Evolutionary conservation across 2,329 filamentous ascomycete genomes (phyloP).

Genomic region (Sclerotinia spermophila): DNA sequence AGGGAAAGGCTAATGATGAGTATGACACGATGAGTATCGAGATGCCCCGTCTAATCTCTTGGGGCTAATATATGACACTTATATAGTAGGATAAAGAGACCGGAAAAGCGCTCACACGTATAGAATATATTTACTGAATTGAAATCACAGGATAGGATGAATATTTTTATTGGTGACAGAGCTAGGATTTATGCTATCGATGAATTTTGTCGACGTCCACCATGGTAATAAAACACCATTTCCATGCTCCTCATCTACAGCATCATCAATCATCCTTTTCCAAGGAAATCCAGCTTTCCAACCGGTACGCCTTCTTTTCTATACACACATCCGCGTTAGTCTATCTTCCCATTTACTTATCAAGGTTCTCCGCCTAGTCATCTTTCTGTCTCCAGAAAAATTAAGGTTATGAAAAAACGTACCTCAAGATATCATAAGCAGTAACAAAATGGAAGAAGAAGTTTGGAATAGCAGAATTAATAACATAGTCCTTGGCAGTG

Average conservation of each 20-base stretch:
- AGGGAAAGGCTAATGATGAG: background rate
- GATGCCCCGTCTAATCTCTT: background rate
- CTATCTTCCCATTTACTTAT: background rate
- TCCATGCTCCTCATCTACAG: background rate
- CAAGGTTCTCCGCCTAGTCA: background rate
- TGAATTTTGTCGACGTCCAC: background rate
- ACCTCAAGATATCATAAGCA: conserved; percentile 58
- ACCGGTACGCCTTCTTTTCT: conserved; percentile 49
- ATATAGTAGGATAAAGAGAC: background rate
- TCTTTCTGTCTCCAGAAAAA: background rate
- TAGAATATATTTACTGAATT: background rate
- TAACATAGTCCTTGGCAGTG: conserved; percentile 45
- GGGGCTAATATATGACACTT: background rate
- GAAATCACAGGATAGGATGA: background rate
- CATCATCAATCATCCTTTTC: background rate
- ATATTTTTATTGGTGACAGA: background rate
- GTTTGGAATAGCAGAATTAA: conserved; percentile 53
- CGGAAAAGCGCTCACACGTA: background rate
- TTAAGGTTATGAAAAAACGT: conserved; percentile 23
- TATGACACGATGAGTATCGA: background rate
- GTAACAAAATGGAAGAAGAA: conserved; percentile 61
- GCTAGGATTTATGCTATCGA: background rate
- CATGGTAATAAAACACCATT: background rate
- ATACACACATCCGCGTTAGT: background rate
- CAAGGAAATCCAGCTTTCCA: conserved; percentile 56